Conservation (phyloP, 2,329 filamentous ascomycete genomes). For the Alternaria viburni region DNA sequence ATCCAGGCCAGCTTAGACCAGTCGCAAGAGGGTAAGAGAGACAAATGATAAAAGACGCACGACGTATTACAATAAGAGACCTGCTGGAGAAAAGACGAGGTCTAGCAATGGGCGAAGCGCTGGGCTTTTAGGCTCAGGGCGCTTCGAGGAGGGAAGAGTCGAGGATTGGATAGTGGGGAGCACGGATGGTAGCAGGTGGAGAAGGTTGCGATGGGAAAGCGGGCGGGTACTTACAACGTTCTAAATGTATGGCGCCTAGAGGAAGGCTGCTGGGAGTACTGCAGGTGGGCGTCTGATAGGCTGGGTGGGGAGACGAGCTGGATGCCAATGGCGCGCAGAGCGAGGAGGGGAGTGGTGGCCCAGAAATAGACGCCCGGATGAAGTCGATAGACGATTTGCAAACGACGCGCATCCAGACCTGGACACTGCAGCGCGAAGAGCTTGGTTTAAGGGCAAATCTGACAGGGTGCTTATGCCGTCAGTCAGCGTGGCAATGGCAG, state of each 20-base stretch:
- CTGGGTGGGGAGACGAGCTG: constrained; percentile 35
- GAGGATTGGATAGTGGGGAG: constrained; percentile 39
- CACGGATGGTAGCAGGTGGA: constrained; percentile 38
- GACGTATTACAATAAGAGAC: constrained; percentile 51
- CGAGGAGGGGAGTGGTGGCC: constrained; percentile 37
- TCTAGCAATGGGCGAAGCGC: constrained; percentile 45
- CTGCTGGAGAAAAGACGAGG: constrained; percentile 48
- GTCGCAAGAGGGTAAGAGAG: constrained; percentile 36
- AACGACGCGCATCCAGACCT: constrained; percentile 41
- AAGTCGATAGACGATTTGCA: constrained; percentile 43
- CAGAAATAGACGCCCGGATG: constrained; percentile 51
- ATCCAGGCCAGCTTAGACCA: constrained; percentile 49
- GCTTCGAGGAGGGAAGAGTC: constrained; percentile 39
- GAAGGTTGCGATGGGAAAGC: constrained; percentile 42
- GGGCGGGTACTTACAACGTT: constrained; percentile 49
- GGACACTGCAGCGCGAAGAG: constrained; percentile 32
- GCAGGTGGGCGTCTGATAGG: constrained; percentile 44
- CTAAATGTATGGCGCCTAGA: constrained; percentile 48
- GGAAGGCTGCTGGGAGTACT: constrained; percentile 38
- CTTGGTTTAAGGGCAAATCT: constrained; percentile 33
- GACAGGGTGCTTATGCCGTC: constrained; percentile 32
- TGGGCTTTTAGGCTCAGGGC: constrained; percentile 50
- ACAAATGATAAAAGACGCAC: constrained; percentile 39
- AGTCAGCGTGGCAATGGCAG: constrained; percentile 25
- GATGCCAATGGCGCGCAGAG: constrained; percentile 38